Base-by-base conservation (phyloP, 768 basidiomycete genomes). In the Boletus huronensis region DNA sequence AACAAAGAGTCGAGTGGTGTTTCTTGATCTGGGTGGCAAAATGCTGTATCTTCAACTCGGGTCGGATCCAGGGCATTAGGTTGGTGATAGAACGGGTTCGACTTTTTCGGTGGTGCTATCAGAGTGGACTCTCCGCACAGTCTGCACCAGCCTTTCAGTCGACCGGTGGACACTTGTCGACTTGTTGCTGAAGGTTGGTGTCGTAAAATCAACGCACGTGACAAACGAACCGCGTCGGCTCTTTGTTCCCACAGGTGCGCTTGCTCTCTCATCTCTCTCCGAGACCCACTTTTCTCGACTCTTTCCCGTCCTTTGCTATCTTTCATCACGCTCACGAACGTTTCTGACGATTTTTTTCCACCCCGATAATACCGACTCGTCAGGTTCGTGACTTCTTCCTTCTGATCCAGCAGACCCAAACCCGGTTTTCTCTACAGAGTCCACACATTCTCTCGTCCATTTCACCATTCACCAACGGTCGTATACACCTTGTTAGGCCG, bases 121-220 rank as follows among this genome's bases (percentile, higher is more conserved):
- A 40, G 19, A 40, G 39, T 5, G n/a, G 1, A n/a, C 36, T 40
- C 6, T 7, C 39, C 14, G 21, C 40, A 43, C 9, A 14, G 17
- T 43, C 41, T 43, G 25, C 17, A 14, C 23, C 6, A 16, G 38
- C 9, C 5, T n/a, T 19, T n/a, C 19, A 21, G 10, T 19, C 19
- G 11, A 38, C 19, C 38, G 8, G 25, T 42, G 26, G 26, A 28
- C 17, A 17, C 13, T 26, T 29, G 29, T 32, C 44, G n/a, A 31
- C 19, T 19, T 31, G 44, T 21, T 31, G 44, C n/a, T n/a, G 31
- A 13, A 8, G 9, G 16, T 26, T 14, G 25, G 13, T 45, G 43
- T 6, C 40, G 32, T 35, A n/a, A 69, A 70, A 40, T 69, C 64
- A 69, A 69, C 56, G 26, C 68, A 71, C 68, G 68, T 70, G 68